phyloP scores from a whole-genome alignment of 139 green algal species.

The Chlorella sp. region DNA sequence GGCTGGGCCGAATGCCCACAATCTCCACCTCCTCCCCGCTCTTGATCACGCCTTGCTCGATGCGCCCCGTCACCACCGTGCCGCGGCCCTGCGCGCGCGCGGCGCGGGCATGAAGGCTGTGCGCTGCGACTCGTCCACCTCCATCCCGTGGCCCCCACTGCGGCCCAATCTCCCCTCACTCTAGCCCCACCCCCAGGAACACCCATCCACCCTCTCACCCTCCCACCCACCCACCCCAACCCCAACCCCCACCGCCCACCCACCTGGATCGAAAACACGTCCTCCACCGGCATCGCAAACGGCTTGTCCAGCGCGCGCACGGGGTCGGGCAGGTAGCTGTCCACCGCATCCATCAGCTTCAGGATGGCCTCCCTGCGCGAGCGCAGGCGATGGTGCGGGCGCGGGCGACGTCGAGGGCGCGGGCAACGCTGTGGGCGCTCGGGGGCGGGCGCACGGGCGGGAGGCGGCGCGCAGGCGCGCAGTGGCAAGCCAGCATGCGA shows the following conservation, averaged over 20 bases:
- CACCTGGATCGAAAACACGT: slow-evolving; percentile 94
- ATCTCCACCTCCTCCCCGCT: slow-evolving; percentile 94
- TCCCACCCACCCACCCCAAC: slow-evolving; percentile 70
- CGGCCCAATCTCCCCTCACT: background rate
- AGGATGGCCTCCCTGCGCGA: slow-evolving; percentile 73
- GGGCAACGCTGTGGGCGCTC: too few species aligned
- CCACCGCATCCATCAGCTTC: slow-evolving; percentile 90
- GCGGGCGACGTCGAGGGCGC: too few species aligned
- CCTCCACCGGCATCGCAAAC: slow-evolving; percentile 97
- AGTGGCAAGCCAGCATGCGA: too few species aligned
- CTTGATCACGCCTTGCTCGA: slow-evolving; percentile 96
- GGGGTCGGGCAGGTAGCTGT: slow-evolving; percentile 85
- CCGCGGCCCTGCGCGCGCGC: slow-evolving; percentile 69
- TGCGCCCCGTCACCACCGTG: slow-evolving; percentile 92
- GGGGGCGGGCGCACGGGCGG: too few species aligned
- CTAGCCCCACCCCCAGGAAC: background rate
- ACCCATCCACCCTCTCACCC: too few species aligned
- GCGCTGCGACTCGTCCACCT: too few species aligned
- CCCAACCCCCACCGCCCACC: slow-evolving; percentile 5
- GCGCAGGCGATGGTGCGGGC: too few species aligned
- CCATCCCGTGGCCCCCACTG: background rate
- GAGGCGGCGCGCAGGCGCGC: too few species aligned
- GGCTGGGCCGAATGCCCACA: slow-evolving; percentile 79
- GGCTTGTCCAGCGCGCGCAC: slow-evolving; percentile 91
- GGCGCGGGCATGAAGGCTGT: background rate